These are phyloP conservation scores for Saturnispora dispora DNA, from an alignment of 805 yeast genomes.

Conservation along the genomic window DNA sequence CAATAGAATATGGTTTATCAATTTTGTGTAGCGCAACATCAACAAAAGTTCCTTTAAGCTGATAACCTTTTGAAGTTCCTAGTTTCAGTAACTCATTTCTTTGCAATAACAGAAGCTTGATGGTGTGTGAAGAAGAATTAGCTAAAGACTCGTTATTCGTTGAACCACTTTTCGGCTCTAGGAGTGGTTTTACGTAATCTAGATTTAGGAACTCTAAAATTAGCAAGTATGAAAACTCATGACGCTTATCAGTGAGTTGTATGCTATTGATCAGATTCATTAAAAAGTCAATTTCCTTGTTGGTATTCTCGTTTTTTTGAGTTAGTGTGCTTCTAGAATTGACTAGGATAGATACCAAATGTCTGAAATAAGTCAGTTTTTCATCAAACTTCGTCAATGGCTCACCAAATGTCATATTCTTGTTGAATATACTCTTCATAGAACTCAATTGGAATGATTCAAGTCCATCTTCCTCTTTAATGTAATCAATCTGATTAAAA, in stretches of 20 bases:
- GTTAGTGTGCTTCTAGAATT: constrained; percentile 17
- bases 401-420: constrained; percentile 1
- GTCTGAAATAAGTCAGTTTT: constrained; percentile 15
- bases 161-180: background rate
- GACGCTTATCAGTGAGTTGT: constrained; percentile 21
- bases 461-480: constrained; percentile 16
- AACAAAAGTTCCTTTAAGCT: constrained; percentile 25
- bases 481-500: constrained; percentile 17
- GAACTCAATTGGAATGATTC: constrained; percentile 11
- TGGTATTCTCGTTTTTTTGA: constrained; percentile 22
- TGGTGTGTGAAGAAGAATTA: constrained; percentile 21
- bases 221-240: constrained; percentile 34
- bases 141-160: background rate
- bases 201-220: constrained; percentile 32
- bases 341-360: constrained; percentile 18
- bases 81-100: constrained; percentile 34
- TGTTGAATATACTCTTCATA: constrained; percentile 4
- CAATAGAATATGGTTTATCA: constrained; percentile 7
- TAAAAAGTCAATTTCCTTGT: constrained; percentile 25
- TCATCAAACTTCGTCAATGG: constrained; percentile 10
- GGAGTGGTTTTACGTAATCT: background rate
- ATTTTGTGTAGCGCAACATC: constrained; percentile 1
- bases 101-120: constrained; percentile 40
- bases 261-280: constrained; percentile 18
- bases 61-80: constrained; percentile 25